Evolutionary conservation across 192 early-diverging fungal species (phyloP), one percentile per base, ranked within the genome.

Genomic region (Coemansia sp.): DNA sequence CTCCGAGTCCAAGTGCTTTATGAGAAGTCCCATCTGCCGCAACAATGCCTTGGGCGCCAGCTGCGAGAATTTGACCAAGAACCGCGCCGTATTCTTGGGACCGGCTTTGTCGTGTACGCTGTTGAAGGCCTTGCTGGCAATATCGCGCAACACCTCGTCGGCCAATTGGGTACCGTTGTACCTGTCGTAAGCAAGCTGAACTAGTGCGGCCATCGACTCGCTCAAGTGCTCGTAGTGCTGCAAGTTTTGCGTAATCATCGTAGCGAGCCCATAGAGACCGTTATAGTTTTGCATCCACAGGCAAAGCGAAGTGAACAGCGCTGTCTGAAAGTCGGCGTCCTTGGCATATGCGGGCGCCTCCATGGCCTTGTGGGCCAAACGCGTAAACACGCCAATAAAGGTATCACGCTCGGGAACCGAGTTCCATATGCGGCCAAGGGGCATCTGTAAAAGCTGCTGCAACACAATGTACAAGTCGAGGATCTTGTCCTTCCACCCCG

Each of bases 1-100:
- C 75, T 95, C 92, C 17, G 94, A 92, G 82, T 97, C 96, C 45
- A 99, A 77, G 53, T 93, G 93, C 0, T 87, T 77, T 62, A 93
- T 89, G 42, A 99, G 77, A 39, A 92, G 76, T 31, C 89, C 91
- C 87, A 99, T 93, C 63, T 96, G 91, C 46, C 95, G 95, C 61
- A 97, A 69, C 22, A 97, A 87, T 3, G 90, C 77, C 67, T 90
- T 92, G 44, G 95, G 95, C 10, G 84, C 84, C 34, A 93, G 61
- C 69, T 95, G 94, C 20, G 96, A 91, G 24, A 98, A 73, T 32
- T 87, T 86, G 3, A 93, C 83, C 31, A 99, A 77, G 72, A 98
- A 98, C 39, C 85, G 84, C 0, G 94, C 85, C 60, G 93, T 91
- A 13, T 91, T 89, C 74, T 95, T 94, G n/a, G 95, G 90, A 15